A percentile compares a stretch with the other conserved stretches of the same genome.
Evolutionary conservation across 2,329 filamentous ascomycete genomes (phyloP).

Genomic region (Ophiostoma quercus): DNA sequence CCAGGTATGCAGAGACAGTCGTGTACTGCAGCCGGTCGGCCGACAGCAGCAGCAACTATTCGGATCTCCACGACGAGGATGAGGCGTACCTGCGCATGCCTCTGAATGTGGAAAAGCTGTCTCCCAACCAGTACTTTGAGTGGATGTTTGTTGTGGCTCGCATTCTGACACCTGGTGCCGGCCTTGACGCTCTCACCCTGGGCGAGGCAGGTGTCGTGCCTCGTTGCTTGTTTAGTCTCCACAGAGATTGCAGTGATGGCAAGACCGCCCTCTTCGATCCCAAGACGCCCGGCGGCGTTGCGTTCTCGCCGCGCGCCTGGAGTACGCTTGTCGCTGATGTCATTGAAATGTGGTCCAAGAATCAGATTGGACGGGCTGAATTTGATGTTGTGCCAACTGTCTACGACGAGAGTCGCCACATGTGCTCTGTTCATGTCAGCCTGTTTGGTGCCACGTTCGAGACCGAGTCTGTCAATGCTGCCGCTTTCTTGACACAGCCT

Average conservation of each 20-base stretch:
- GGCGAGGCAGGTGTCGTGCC: conserved; percentile 4
- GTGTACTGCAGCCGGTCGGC: conserved; percentile 15
- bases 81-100: conserved; percentile 24
- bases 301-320: conserved; percentile 12
- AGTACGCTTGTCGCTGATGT: background rate
- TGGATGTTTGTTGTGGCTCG: conserved; percentile 21
- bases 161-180: conserved; percentile 25
- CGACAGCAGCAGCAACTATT: background rate
- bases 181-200: conserved; percentile 7
- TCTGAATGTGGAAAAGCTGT: conserved; percentile 3
- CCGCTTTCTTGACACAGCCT: background rate
- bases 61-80: background rate
- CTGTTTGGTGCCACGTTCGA: background rate
- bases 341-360: background rate
- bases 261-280: background rate
- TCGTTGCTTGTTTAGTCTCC: conserved; percentile 14
- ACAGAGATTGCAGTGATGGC: background rate
- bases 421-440: background rate
- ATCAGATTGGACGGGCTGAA: background rate
- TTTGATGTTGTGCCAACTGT: background rate
- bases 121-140: conserved; percentile 18
- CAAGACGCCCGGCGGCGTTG: conserved; percentile 16
- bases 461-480: background rate
- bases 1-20: background rate
- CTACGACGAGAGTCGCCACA: background rate